phyloP scores from a whole-genome alignment of 352 stramenopile genomes.

The Blastocystis sp. region DNA sequence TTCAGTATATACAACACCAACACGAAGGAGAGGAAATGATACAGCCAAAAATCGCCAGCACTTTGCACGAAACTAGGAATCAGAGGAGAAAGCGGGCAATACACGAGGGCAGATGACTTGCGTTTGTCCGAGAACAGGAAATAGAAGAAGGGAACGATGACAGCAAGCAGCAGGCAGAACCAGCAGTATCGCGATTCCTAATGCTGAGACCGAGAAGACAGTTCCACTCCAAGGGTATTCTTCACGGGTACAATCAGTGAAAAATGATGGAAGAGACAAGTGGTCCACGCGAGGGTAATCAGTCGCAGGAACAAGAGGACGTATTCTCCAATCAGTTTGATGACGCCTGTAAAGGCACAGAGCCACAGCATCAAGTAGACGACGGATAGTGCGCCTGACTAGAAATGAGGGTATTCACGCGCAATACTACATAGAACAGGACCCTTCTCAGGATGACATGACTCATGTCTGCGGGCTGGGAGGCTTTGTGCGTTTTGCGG shows the following conservation, averaged over 20 bases:
- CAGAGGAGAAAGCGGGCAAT: neutral
- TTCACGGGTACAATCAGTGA: neutral
- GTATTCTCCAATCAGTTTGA: slow-evolving; percentile 5
- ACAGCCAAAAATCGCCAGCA: neutral
- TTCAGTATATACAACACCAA: neutral
- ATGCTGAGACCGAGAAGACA: neutral
- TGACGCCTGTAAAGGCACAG: neutral
- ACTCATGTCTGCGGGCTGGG: no score
- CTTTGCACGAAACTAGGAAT: neutral
- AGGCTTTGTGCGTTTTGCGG: no score
- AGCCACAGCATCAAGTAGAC: slow-evolving; percentile 3
- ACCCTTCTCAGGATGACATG: no score
- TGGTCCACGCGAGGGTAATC: neutral
- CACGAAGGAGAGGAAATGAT: neutral
- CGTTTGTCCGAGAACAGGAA: neutral
- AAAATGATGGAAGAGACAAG: slow-evolving; percentile 41
- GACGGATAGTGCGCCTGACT: neutral
- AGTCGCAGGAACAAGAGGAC: neutral
- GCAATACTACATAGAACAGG: neutral
- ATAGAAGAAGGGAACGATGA: slow-evolving; percentile 12
- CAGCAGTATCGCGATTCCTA: neutral
- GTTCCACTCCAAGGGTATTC: neutral
- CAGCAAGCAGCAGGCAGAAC: neutral
- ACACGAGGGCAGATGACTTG: neutral
- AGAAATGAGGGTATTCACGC: neutral